Evolutionary conservation across 2,329 filamentous ascomycete species (phyloP), one percentile per base, ranked within the genome.

Genomic region (Claviceps sp.): DNA sequence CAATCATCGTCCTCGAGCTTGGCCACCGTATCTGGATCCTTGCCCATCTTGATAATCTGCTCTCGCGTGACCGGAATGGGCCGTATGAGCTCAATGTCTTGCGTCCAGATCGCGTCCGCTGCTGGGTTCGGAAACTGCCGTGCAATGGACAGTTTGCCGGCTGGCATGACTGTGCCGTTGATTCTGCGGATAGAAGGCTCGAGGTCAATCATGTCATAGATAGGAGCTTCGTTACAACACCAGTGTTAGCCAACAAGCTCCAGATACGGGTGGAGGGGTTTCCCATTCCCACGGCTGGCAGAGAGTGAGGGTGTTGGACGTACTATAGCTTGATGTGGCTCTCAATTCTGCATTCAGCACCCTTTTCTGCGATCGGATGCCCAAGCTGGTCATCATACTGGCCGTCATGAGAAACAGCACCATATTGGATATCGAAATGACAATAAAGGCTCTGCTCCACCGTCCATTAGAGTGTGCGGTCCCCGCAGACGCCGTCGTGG

Each of bases 11-110:
- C 43, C 4, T 51, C 49, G 7, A 51, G 30, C 34, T 51, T 51
- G n/a, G 49, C 49, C 16, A 41, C 49, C 30, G 42, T 51, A 30
- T 51, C 49, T 6, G 49, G 49, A 36, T 51, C 8, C 40, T 47
- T 51, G 34, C 49, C 49, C 18, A 51, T 30, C 22, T 41, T 51
- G 42, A 51, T 14, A 30, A 47, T 47, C 11, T 46, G 40, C 34
- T 51, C 49, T 14, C 49, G 42, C 13, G 42, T 46, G 2, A 47
- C 43, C 8, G 36, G 16, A 9, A 34, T 34, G n/a, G 47, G 36
- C 1, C 47, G 26, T 9, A 26, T 37, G 16, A 43, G 42, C 49
- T 37, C 20, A 26, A 47, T 47, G 34, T 47, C 26, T 8, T 36
- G 5, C n/a, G 30, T 34, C 49, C 49, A 51, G 22, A 46, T 40